Evolutionary conservation across 306 rosid genomes (phyloP).

Genomic region (Hippophae gyantsensis): DNA sequence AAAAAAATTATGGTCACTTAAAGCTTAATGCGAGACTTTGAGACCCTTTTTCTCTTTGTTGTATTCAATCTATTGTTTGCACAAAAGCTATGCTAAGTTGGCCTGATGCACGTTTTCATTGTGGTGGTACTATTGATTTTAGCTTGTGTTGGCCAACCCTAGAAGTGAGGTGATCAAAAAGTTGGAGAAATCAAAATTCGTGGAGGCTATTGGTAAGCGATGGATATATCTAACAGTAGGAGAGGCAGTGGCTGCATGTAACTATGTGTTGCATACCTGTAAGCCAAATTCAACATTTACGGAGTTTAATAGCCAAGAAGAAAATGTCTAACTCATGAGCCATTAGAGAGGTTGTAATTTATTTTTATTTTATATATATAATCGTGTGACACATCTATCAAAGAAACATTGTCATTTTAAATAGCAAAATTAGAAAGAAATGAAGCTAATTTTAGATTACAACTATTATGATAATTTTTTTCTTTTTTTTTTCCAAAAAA

Average conservation of each 20-base stretch:
- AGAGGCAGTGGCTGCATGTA: slow-evolving; percentile 44
- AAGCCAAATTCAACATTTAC: slow-evolving; percentile 18
- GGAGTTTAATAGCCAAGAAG: slow-evolving; percentile 12
- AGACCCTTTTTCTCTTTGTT: no score
- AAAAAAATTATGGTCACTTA: no score
- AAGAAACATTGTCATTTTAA: neutral
- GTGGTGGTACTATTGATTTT: neutral
- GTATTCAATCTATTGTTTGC: neutral
- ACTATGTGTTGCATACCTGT: slow-evolving; percentile 22
- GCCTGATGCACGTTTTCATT: neutral
- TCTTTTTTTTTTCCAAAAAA: no score
- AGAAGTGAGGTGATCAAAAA: slow-evolving; percentile 43
- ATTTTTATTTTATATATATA: neutral
- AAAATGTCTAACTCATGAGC: slow-evolving; percentile 18
- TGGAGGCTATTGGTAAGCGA: slow-evolving; percentile 27
- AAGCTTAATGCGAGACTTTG: no score
- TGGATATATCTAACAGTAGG: slow-evolving; percentile 41
- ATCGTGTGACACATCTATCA: neutral
- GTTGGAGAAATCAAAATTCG: slow-evolving; percentile 25
- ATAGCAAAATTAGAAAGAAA: no score
- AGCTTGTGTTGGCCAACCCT: slow-evolving; percentile 41
- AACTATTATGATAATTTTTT: no score
- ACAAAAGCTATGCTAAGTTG: neutral
- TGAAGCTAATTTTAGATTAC: no score
- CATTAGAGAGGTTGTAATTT: neutral